phyloP scores from a whole-genome alignment of 352 stramenopile genomes.

The Pythium vanterpoolii region DNA sequence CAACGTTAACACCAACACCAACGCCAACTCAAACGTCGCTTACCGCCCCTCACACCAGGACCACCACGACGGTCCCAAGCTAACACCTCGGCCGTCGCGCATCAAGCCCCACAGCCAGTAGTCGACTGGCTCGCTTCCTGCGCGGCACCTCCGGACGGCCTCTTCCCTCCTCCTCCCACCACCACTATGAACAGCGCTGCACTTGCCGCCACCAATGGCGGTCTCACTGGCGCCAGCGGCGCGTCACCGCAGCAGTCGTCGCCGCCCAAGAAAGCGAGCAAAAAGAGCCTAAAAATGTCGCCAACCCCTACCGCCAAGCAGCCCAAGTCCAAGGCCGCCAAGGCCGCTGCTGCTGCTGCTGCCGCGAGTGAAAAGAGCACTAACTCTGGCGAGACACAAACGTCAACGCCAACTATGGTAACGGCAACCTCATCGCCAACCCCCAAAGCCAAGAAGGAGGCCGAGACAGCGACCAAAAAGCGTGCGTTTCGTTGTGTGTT shows the following conservation, averaged over 20 bases:
- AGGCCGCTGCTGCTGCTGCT: slow-evolving; percentile 4
- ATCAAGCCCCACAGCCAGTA: slow-evolving; percentile 25
- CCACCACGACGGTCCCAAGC: slow-evolving; percentile 2
- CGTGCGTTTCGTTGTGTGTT: slow-evolving; percentile 9
- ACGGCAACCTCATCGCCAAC: not conserved
- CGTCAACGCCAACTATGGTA: not conserved
- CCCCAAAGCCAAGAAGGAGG: slow-evolving; percentile 9
- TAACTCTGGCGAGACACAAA: not conserved
- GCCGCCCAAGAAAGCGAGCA: slow-evolving; percentile 5
- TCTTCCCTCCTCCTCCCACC: not conserved
- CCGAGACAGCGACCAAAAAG: slow-evolving; percentile 9
- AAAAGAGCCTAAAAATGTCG: slow-evolving; percentile 12
- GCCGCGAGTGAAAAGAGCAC: not conserved
- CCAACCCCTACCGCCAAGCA: slow-evolving; percentile 5
- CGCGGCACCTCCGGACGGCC: slow-evolving; percentile 11
- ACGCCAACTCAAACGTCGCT: not conserved
- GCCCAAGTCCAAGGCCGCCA: slow-evolving; percentile 18
- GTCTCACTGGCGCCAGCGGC: not conserved
- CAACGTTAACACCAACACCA: not conserved
- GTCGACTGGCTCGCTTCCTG: slow-evolving; percentile 26
- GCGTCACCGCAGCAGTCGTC: not conserved
- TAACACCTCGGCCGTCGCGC: slow-evolving; percentile 5
- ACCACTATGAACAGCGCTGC: slow-evolving; percentile 6
- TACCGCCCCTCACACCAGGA: not conserved
- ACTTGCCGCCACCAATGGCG: not conserved